phyloP scores from a whole-genome alignment of 768 basidiomycete genomes.

The Boletus pseudopeckii region DNA sequence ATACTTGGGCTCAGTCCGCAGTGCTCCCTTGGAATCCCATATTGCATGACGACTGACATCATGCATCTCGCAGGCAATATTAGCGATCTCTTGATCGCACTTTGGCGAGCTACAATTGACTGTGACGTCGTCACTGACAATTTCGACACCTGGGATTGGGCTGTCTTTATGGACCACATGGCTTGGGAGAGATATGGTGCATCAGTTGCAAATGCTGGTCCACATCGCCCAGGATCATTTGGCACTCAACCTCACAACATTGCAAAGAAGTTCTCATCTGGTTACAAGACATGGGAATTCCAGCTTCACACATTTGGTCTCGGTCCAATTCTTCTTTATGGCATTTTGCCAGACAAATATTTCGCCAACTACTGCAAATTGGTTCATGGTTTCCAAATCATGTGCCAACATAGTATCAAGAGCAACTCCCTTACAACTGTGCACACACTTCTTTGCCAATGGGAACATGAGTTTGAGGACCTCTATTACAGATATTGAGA shows the following conservation, averaged over 20 bases:
- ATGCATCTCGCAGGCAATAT: conserved; percentile 19
- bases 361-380: neutral
- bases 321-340: conserved; percentile 12
- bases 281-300: conserved; percentile 26
- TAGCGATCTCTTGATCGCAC: neutral
- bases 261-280: conserved; percentile 19
- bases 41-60: conserved; percentile 24
- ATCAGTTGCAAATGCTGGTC: neutral
- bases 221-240: conserved; percentile 16
- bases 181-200: too few species aligned
- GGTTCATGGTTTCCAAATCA: neutral
- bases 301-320: conserved; percentile 14
- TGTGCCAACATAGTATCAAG: neutral
- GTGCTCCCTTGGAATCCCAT: neutral
- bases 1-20: too few species aligned
- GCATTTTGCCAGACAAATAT: conserved; percentile 11
- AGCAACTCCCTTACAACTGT: neutral
- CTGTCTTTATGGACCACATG: too few species aligned
- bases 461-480: neutral
- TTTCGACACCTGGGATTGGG: neutral
- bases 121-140: neutral
- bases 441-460: neutral
- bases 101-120: conserved; percentile 14
- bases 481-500: neutral
- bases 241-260: conserved; percentile 14